Evolutionary conservation across 768 basidiomycete genomes (phyloP).

Genomic region (Lactarius indigo): DNA sequence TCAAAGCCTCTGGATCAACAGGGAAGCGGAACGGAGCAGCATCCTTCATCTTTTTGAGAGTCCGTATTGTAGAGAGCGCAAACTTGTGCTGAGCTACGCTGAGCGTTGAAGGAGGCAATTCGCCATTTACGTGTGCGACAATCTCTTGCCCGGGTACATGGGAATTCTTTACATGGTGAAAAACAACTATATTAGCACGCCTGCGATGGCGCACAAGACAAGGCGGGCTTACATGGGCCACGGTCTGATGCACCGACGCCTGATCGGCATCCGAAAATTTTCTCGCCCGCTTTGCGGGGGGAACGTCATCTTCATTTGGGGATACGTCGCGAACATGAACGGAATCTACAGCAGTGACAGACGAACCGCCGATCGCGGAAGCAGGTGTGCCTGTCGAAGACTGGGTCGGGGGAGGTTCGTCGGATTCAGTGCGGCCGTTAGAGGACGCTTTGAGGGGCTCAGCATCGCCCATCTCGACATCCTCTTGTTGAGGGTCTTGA

Average conservation of each 20-base stretch:
- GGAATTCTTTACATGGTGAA: slow-evolving; percentile 24
- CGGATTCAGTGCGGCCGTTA: slow-evolving; percentile 27
- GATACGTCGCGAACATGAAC: slow-evolving; percentile 28
- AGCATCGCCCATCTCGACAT: slow-evolving; percentile 28
- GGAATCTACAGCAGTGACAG: slow-evolving; percentile 34
- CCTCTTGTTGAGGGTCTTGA: slow-evolving; percentile 12
- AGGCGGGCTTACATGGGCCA: slow-evolving; percentile 64
- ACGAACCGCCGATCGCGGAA: slow-evolving; percentile 32
- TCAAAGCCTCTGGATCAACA: slow-evolving; percentile 82
- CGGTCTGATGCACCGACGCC: slow-evolving; percentile 62
- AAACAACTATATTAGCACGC: slow-evolving; percentile 55
- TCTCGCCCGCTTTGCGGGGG: slow-evolving; percentile 80
- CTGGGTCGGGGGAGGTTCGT: slow-evolving; percentile 28
- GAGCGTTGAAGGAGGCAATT: slow-evolving; percentile 44
- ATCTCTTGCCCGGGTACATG: slow-evolving; percentile 21
- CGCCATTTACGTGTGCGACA: slow-evolving; percentile 23
- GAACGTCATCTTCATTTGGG: slow-evolving; percentile 50
- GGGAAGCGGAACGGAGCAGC: slow-evolving; percentile 77
- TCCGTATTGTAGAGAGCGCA: slow-evolving; percentile 69
- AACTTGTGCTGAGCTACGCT: slow-evolving; percentile 75
- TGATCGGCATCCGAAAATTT: slow-evolving; percentile 74
- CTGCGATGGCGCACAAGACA: slow-evolving; percentile 46
- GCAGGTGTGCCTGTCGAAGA: slow-evolving; percentile 28
- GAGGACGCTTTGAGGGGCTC: slow-evolving; percentile 27
- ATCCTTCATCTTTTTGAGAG: slow-evolving; percentile 84